Evolutionary conservation across 2,329 filamentous ascomycete genomes (phyloP), one percentile per base, ranked within the genome.

Genomic region (Aspergillus quadricinctus): DNA sequence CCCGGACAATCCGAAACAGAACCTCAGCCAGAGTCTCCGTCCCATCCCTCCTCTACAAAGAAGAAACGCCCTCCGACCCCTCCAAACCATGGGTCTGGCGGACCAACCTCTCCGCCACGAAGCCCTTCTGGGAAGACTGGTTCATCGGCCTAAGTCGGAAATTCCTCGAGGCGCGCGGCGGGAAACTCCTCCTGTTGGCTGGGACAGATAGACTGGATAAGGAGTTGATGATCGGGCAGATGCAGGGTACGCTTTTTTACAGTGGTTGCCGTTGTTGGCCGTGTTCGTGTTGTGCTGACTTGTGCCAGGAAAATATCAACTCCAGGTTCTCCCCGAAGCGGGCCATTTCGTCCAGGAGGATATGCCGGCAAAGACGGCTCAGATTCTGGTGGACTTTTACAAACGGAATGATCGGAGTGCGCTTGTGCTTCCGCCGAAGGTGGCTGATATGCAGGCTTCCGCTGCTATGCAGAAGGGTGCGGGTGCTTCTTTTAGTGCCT

Each of bases 301-400:
- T 29, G 48, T 21, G 4, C 8, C 37, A 73, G 79, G 92, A 4
- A 97, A 97, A 80, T 99, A 97, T 70, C 92, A 96, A 56, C 79
- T 99, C 48, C 90, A 96, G 65, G 92, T 99, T 6, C 89, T 97
- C 66, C 92, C 94, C 0, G 90, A 96, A 70, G 92, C 94, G 1
- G 94, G 94, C 0, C 94, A 99, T 72, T 99, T 99, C 68, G 86
- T 99, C 55, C 94, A 99, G 63, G 94, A 99, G 73, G 94, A 99
- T 72, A 83, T 93, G 50, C 92, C 94, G 0, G 89, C 92, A 68
- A 95, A 93, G 78, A 95, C 89, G 46, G 94, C 94, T 0, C 81
- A 88, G 64, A 83, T 91, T 8, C 78, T 97, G 52, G 89, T 89
- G 1, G 94, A 99, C 70, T 97, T 99, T 70, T 93, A 94, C 69